Evolutionary conservation across 2,329 filamentous ascomycete species (phyloP).

Genomic region (Neospermospora avenae): DNA sequence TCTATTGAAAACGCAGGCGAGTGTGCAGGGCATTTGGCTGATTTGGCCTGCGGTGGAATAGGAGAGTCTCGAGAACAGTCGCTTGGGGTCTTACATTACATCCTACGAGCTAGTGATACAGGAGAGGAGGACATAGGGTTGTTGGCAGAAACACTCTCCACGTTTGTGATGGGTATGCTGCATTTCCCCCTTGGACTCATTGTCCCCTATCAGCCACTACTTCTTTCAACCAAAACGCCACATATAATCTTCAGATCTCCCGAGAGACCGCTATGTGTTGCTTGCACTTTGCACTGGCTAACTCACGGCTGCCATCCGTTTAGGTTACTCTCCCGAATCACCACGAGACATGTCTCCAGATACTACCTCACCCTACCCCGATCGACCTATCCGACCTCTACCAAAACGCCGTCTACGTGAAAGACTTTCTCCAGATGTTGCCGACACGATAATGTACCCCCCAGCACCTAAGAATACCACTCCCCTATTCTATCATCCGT

Average conservation of each 20-base stretch:
- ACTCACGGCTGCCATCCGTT: conserved; percentile 3
- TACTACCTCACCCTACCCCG: conserved; percentile 77
- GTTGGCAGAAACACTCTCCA: conserved; percentile 18
- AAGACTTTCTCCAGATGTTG: conserved; percentile 79
- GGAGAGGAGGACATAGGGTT: conserved; percentile 5
- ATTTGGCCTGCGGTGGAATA: conserved; percentile 24
- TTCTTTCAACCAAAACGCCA: background rate
- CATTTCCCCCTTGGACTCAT: conserved; percentile 1
- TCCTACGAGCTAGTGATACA: conserved; percentile 1
- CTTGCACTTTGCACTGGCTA: conserved; percentile 15
- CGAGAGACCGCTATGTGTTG: background rate
- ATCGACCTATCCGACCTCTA: conserved; percentile 88
- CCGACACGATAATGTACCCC: conserved; percentile 78
- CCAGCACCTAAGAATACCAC: conserved; percentile 67
- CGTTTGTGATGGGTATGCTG: conserved; percentile 42
- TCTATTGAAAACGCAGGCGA: too few species aligned
- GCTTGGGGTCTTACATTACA: conserved; percentile 9
- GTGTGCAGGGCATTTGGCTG: conserved; percentile 20
- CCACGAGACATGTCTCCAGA: conserved; percentile 62
- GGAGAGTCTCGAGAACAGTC: conserved; percentile 22
- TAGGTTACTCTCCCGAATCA: conserved; percentile 34
- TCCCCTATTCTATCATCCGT: conserved; percentile 73
- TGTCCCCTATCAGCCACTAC: conserved; percentile 9
- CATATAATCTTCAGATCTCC: background rate
- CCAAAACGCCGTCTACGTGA: conserved; percentile 87